Conservation (phyloP, 2,329 filamentous ascomycete species). For the Arthrobotrys musiformis region DNA sequence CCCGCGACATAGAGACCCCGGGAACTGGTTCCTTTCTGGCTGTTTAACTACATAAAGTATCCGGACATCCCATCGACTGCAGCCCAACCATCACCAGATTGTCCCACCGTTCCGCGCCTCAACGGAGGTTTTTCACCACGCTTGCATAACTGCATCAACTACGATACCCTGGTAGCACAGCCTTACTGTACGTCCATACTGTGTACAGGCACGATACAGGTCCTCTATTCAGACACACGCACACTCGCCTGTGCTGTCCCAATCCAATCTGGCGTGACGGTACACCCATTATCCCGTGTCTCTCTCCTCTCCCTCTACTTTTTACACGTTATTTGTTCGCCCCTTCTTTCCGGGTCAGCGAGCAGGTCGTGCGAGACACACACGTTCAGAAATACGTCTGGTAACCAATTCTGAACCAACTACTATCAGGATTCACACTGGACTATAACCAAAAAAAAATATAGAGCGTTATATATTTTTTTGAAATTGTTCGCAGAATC, state of each 20-base stretch:
- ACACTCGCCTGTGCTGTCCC: constrained; percentile 42
- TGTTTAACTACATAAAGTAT: neutral
- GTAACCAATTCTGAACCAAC: constrained; percentile 15
- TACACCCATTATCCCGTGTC: constrained; percentile 21
- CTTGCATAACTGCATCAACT: constrained; percentile 29
- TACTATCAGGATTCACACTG: constrained; percentile 18
- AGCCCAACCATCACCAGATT: constrained; percentile 17
- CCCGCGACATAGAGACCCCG: constrained; percentile 4
- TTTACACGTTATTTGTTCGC: constrained; percentile 11
- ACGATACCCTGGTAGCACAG: constrained; percentile 37
- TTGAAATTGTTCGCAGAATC: neutral
- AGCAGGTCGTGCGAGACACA: constrained; percentile 18
- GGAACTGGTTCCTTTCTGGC: neutral
- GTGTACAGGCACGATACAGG: constrained; percentile 14
- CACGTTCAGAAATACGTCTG: constrained; percentile 12
- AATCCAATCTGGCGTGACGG: constrained; percentile 46
- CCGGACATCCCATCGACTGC: constrained; percentile 4
- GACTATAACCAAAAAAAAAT: constrained; percentile 19
- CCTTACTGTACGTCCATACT: constrained; percentile 4
- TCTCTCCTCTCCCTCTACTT: constrained; percentile 23
- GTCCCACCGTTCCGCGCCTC: constrained; percentile 50
- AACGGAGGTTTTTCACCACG: constrained; percentile 26
- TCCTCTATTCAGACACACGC: neutral
- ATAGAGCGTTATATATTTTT: neutral
- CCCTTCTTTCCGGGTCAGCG: constrained; percentile 10